Conservation (phyloP, 1,139 yeast species). For the Taphrina sp. region DNA sequence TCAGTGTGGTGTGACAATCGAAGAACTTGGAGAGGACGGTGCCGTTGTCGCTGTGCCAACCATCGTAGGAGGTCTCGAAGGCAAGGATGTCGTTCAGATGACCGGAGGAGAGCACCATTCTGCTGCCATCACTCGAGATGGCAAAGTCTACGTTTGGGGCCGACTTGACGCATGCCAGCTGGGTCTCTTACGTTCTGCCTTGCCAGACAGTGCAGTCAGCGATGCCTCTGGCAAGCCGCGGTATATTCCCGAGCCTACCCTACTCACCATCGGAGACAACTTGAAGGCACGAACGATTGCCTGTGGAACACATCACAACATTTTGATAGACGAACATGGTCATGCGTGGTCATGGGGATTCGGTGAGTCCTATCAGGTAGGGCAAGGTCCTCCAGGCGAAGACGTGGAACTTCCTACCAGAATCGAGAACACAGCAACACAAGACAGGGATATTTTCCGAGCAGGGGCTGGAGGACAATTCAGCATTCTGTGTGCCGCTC, state of each 20-base stretch:
- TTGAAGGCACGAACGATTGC: constrained; percentile 66
- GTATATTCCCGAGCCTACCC: constrained; percentile 82
- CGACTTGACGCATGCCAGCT: constrained; percentile 89
- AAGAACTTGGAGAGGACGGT: constrained; percentile 69
- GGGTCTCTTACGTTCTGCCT: constrained; percentile 66
- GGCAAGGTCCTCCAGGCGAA: constrained; percentile 87
- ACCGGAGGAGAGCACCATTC: constrained; percentile 97
- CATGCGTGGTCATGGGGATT: constrained; percentile 94
- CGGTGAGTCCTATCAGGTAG: constrained; percentile 93
- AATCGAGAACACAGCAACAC: constrained; percentile 90
- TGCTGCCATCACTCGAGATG: constrained; percentile 66
- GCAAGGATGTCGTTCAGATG: constrained; percentile 58
- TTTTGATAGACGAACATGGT: constrained; percentile 80
- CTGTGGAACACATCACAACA: constrained; percentile 87
- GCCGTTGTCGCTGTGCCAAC: constrained; percentile 73
- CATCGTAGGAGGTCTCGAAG: constrained; percentile 58
- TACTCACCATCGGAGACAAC: constrained; percentile 46
- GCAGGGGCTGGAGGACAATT: constrained; percentile 96
- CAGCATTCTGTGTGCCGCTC: constrained; percentile 45
- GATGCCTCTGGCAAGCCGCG: constrained; percentile 81
- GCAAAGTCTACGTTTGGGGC: constrained; percentile 81
- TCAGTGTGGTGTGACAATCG: constrained; percentile 75
- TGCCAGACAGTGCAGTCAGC: constrained; percentile 66
- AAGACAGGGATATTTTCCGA: constrained; percentile 62
- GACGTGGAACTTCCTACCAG: constrained; percentile 84